A percentile compares a stretch with the other conserved stretches of the same genome.
These are phyloP conservation scores for Cadophora sp. DNA, from an alignment of 2,329 filamentous ascomycete species.

Conservation along the genomic window DNA sequence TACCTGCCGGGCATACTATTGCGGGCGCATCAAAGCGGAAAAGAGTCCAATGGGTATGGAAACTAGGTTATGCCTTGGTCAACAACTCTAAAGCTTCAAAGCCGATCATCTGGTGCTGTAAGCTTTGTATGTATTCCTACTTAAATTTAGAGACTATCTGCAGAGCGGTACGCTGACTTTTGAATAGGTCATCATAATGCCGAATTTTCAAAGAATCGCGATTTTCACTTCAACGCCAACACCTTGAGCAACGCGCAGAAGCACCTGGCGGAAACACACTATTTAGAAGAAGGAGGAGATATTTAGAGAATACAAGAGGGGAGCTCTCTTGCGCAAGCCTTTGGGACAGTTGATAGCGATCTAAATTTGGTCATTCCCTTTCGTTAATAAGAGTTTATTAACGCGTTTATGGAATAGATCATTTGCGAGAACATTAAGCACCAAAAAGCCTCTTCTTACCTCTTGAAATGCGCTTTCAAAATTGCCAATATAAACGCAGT, in stretches of 20 bases:
- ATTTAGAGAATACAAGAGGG: neutral
- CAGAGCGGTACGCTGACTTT: no score
- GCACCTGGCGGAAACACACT: no score
- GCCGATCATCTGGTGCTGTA: neutral
- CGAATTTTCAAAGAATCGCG: no score
- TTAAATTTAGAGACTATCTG: no score
- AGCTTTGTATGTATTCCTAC: neutral
- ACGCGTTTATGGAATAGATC: neutral
- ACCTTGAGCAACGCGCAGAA: neutral
- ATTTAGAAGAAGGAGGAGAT: neutral
- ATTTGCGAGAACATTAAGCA: neutral
- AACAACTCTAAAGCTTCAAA: neutral
- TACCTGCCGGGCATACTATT: no score
- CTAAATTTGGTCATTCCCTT: no score
- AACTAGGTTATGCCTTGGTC: neutral
- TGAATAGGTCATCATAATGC: no score
- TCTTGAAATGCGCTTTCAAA: neutral
- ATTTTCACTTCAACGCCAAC: no score
- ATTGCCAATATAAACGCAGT: neutral
- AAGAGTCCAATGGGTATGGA: neutral
- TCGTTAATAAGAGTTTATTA: neutral
- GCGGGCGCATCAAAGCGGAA: no score
- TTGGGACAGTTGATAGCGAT: no score
- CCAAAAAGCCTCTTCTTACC: neutral
- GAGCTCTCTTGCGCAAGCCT: neutral